Evolutionary conservation across 2,329 filamentous ascomycete species (phyloP).

Genomic region (Clonostachys rosea): DNA sequence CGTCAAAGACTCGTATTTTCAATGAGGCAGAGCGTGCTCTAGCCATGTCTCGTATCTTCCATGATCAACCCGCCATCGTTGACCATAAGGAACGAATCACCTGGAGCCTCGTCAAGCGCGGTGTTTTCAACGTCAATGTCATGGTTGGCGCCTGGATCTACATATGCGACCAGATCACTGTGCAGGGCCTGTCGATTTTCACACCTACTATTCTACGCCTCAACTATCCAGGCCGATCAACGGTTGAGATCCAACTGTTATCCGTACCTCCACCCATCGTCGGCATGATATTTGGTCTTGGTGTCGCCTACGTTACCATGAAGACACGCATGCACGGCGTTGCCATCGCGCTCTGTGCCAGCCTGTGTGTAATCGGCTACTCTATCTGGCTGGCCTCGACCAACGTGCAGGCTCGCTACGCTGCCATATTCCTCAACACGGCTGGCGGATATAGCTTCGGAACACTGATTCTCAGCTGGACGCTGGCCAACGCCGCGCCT

Average conservation of each 20-base stretch:
- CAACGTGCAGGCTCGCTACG: constrained; percentile 13
- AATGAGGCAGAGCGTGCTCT: constrained; percentile 48
- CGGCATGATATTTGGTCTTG: constrained; percentile 13
- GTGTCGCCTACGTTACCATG: constrained; percentile 16
- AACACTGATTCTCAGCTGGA: constrained; percentile 15
- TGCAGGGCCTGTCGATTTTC: constrained; percentile 47
- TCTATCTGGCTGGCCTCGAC: constrained; percentile 16
- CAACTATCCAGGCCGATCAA: constrained; percentile 14
- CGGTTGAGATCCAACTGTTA: constrained; percentile 14
- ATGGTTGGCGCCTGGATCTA: constrained; percentile 34
- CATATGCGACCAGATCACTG: constrained; percentile 53
- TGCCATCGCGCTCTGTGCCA: constrained; percentile 13
- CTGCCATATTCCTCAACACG: constrained; percentile 18
- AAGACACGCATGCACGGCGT: constrained; percentile 15
- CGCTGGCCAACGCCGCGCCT: constrained; percentile 16
- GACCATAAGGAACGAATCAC: constrained; percentile 42
- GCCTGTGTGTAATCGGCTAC: constrained; percentile 13
- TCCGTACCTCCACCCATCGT: constrained; percentile 14
- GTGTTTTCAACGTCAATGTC: constrained; percentile 32
- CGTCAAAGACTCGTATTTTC: constrained; percentile 42
- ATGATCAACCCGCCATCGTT: constrained; percentile 19
- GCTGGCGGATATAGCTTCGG: constrained; percentile 16
- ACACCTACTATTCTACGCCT: constrained; percentile 38
- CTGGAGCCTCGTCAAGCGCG: constrained; percentile 41
- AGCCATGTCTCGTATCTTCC: constrained; percentile 42